Evolutionary conservation across 345 rosid species (phyloP), one percentile per base, ranked within the genome.

Genomic region (Eucalyptus rudis): DNA sequence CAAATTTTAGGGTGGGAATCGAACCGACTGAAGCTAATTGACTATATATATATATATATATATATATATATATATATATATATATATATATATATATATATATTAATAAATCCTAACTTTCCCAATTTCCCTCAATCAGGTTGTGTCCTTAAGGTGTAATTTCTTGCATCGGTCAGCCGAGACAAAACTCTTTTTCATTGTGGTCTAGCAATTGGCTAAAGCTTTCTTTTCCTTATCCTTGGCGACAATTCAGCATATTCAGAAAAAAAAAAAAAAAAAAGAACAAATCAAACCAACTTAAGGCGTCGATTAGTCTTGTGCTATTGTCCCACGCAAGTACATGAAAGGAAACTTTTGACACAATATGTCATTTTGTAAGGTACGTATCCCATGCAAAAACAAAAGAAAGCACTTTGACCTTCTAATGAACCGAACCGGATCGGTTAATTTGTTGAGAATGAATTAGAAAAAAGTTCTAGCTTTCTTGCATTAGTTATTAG

Each of bases 11-110:
- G 29, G 62, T 56, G 13, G 29, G 12, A 56, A 4, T 56, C 0
- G 1, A 3, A 56, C 3, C 5, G 6, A 56, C 0, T 0, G 3
- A 24, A 56, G 0, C 0, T 0, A 6, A 24, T 2, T 22, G 0
- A 56, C 29, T 4, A 4, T 56, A 24, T 56, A 56, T 10, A 56
- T 40, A 54, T 22, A 20, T 56, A 9, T 56, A 54, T 22, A 20
- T 56, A 9, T 56, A 54, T 22, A 20, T 56, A 9, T 56, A 54
- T 22, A 20, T 56, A 9, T 56, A 54, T 22, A 20, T 56, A 9
- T 56, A 54, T 22, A 20, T 56, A 9, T 56, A n/a, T 4, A 4
- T 56, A 24, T 56, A 56, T 10, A 56, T 40, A 54, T 22, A 20
- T 56, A 9, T 56, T 56, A 56, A 56, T 56, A 56, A 56, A 24